A percentile compares a stretch with the other conserved stretches of the same genome.
Evolutionary conservation across 2,329 filamentous ascomycete genomes (phyloP).

Genomic region (Xylaria polymorpha): DNA sequence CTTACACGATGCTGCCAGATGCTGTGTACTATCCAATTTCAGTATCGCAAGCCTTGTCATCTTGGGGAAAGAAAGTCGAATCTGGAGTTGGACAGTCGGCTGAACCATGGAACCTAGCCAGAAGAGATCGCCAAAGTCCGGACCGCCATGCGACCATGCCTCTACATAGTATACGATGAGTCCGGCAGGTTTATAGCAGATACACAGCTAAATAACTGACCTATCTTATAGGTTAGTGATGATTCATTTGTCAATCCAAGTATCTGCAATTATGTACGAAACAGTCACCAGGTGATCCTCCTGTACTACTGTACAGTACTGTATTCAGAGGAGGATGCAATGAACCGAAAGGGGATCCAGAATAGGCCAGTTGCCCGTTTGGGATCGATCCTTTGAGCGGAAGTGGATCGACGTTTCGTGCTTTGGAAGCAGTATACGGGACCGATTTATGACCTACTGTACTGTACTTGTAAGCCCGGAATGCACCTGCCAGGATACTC

Average conservation of each 20-base stretch:
- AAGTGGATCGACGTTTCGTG: constrained; percentile 2
- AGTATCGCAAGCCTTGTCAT: background rate
- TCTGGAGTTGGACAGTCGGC: background rate
- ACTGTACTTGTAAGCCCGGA: too few relatives aligned
- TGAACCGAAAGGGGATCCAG: background rate
- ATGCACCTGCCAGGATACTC: background rate
- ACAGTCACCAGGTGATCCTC: background rate
- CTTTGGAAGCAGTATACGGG: background rate
- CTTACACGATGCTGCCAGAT: background rate
- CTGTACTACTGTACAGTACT: background rate
- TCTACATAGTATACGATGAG: background rate
- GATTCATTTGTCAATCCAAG: background rate
- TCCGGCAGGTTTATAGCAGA: background rate
- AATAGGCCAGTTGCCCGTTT: background rate
- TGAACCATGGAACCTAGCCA: background rate
- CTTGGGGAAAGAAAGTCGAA: background rate
- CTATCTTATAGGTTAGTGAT: background rate
- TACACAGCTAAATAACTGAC: background rate
- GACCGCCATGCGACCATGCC: background rate
- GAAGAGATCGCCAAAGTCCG: background rate
- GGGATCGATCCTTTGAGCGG: background rate
- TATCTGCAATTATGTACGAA: background rate
- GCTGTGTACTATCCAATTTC: background rate
- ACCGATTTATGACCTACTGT: background rate
- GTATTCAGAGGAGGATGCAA: background rate